Evolutionary conservation across 148 eudicot genomes (phyloP).

Genomic region (Pharnaceum exiguum): DNA sequence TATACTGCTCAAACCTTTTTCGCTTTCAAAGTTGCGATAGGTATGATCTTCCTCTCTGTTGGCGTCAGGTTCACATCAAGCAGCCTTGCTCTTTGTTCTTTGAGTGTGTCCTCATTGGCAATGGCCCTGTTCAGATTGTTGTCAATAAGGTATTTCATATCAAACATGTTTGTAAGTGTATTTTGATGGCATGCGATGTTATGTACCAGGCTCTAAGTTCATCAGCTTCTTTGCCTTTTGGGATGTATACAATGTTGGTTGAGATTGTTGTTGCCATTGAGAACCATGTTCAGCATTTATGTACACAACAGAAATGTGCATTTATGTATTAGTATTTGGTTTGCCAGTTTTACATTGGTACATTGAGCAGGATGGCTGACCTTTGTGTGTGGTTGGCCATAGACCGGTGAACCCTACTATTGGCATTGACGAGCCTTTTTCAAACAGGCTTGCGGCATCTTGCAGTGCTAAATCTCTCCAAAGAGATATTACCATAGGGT

Average conservation of each 20-base stretch:
- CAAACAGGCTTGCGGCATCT: neutral
- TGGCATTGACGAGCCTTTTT: neutral
- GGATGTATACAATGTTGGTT: neutral
- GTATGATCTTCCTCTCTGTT: too few species aligned
- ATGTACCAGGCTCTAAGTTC: neutral
- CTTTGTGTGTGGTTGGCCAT: neutral
- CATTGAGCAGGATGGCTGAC: too few species aligned
- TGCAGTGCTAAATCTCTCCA: neutral
- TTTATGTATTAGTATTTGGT: neutral
- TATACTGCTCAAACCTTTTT: too few species aligned
- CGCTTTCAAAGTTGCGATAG: too few species aligned
- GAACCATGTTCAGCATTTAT: neutral
- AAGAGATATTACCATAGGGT: neutral
- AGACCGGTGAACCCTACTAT: neutral
- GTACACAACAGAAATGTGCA: neutral
- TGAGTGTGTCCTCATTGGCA: too few species aligned
- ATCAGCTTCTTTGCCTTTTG: neutral
- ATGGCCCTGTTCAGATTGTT: too few species aligned
- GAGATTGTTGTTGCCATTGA: neutral
- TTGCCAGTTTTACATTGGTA: too few species aligned
- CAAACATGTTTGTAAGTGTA: neutral
- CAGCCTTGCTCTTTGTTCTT: too few species aligned
- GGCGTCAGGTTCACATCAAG: too few species aligned
- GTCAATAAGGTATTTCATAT: too few species aligned
- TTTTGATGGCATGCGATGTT: neutral